Conservation (phyloP, 2,329 filamentous ascomycete species). For the Neophaeococcomyces aloes region DNA sequence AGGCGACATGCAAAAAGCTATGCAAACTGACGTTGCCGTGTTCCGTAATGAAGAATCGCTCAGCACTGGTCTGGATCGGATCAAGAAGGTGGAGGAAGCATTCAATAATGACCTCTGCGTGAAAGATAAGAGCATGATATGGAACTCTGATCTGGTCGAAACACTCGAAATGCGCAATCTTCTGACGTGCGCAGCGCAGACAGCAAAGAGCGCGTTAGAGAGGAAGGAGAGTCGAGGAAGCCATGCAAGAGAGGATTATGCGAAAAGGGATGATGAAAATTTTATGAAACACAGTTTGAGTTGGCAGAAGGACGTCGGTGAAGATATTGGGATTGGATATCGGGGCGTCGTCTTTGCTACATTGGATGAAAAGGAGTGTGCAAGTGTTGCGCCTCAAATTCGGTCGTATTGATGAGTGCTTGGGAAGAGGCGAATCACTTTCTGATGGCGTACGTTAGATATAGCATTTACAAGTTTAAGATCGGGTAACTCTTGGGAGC, state of each 20-base stretch:
- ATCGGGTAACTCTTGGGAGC: no score
- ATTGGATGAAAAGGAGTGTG: slow-evolving; percentile 35
- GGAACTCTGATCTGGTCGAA: slow-evolving; percentile 90
- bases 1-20: slow-evolving; percentile 81
- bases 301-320: slow-evolving; percentile 34
- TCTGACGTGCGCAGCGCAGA: slow-evolving; percentile 76
- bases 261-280: slow-evolving; percentile 62
- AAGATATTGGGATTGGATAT: slow-evolving; percentile 32
- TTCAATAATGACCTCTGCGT: slow-evolving; percentile 66
- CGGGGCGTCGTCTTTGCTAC: slow-evolving; percentile 33
- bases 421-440: no score
- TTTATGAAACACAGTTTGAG: slow-evolving; percentile 40
- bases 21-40: slow-evolving; percentile 87
- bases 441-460: background rate
- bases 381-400: slow-evolving; percentile 28
- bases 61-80: slow-evolving; percentile 73
- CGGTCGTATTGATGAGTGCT: slow-evolving; percentile 25
- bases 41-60: slow-evolving; percentile 81
- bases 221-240: slow-evolving; percentile 81
- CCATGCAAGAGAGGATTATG: slow-evolving; percentile 77
- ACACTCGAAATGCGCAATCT: slow-evolving; percentile 75
- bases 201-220: slow-evolving; percentile 67
- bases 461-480: no score
- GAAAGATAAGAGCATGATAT: slow-evolving; percentile 94
- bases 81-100: slow-evolving; percentile 63